phyloP scores from a whole-genome alignment of 176 grass and related monocot species.

The Oryza glaberrima region DNA sequence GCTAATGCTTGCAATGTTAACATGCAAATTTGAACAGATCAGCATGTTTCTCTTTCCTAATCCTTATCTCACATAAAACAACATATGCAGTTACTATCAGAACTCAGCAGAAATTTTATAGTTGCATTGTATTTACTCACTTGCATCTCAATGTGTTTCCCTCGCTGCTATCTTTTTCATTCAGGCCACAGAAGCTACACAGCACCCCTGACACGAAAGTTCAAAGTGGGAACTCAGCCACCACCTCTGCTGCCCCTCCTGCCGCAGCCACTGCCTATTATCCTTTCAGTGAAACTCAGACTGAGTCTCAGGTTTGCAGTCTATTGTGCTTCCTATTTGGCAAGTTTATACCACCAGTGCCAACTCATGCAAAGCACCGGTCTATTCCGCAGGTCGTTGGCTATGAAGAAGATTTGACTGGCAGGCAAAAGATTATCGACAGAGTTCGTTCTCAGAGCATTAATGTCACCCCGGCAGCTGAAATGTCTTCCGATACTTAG shows the following conservation, averaged over 20 bases:
- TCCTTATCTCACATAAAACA: conserved; percentile 22
- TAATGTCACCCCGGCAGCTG: conserved; percentile 45
- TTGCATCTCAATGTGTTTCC: conserved; percentile 22
- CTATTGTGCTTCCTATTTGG: background rate
- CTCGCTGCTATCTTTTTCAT: conserved; percentile 18
- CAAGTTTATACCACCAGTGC: background rate
- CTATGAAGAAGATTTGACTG: conserved; percentile 88
- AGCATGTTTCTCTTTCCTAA: background rate
- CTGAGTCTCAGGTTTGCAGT: conserved; percentile 77
- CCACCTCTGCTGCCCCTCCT: conserved; percentile 2
- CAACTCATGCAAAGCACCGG: background rate
- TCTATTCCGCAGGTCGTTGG: conserved; percentile 56
- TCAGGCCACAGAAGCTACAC: conserved; percentile 61
- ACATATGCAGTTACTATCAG: background rate
- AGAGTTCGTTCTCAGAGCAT: conserved; percentile 73
- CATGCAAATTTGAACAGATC: conserved; percentile 36
- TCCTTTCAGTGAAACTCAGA: conserved; percentile 87
- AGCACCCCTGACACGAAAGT: conserved; percentile 28
- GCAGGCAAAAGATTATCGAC: conserved; percentile 94
- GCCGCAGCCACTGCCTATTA: conserved; percentile 45
- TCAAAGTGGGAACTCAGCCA: conserved; percentile 31
- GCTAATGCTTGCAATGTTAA: conserved; percentile 16
- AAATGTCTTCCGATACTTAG: conserved; percentile 27
- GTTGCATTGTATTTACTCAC: too few relatives aligned
- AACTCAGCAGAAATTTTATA: background rate